Percentiles rank a stretch among this genome's conserved stretches.
phyloP scores from a whole-genome alignment of 225 moss, liverwort and hornwort genomes.

The Pleurozium schreberi region DNA sequence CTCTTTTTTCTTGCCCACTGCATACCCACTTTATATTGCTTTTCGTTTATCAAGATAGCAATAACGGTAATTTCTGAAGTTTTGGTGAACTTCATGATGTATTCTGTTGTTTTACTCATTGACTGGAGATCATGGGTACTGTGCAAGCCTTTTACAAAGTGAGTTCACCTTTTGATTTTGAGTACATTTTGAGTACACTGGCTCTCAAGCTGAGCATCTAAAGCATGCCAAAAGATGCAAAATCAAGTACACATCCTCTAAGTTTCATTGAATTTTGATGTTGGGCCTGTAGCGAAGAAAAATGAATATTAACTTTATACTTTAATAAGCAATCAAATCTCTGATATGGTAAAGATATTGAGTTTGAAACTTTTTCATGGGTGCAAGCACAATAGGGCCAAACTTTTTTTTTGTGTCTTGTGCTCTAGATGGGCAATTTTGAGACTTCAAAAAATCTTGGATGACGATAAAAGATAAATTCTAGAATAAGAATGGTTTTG shows the following conservation, averaged over 20 bases:
- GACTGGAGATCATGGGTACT: background rate
- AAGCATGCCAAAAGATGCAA: background rate
- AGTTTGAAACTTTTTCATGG: background rate
- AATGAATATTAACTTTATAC: background rate
- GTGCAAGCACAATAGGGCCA: rapidly evolving
- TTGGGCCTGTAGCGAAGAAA: rapidly evolving
- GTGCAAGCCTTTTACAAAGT: background rate
- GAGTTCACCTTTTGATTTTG: too few species aligned
- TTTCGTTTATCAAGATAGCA: background rate
- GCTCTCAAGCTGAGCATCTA: background rate
- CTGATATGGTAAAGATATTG: background rate
- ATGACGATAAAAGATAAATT: background rate
- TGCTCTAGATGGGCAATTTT: background rate
- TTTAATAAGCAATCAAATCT: background rate
- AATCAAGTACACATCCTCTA: background rate
- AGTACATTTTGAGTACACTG: background rate
- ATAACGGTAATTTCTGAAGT: rapidly evolving
- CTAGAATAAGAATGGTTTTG: rapidly evolving
- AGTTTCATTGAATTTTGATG: background rate
- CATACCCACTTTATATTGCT: too few species aligned
- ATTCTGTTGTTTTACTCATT: too few species aligned
- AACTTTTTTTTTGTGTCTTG: background rate
- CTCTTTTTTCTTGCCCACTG: background rate
- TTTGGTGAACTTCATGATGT: background rate
- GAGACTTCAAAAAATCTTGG: background rate